Conservation (phyloP, 176 grass and related monocot genomes). For the Cenchrus americanus region DNA sequence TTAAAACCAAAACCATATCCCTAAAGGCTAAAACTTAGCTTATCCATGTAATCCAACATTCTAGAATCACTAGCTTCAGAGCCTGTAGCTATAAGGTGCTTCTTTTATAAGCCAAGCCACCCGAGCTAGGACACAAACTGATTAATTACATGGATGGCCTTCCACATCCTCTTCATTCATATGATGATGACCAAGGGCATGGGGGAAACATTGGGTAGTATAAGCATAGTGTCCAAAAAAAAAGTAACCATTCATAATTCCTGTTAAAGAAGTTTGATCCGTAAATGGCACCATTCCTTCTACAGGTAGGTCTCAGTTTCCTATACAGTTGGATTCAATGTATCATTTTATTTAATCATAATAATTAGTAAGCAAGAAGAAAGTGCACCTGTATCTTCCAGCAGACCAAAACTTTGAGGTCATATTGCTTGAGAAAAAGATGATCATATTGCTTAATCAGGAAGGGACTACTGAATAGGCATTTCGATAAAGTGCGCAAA, state of each 20-base stretch:
- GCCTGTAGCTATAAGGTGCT: neutral
- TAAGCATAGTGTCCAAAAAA: neutral
- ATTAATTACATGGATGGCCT: neutral
- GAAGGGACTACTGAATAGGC: neutral
- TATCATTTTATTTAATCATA: neutral
- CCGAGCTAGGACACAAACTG: neutral
- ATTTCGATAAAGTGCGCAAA: neutral
- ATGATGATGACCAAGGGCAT: neutral
- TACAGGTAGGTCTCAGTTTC: constrained; percentile 2
- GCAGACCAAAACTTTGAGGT: neutral
- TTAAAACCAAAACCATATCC: neutral
- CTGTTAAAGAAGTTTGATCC: neutral
- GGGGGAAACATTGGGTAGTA: neutral
- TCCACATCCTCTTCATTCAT: neutral
- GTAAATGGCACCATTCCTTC: constrained; percentile 4
- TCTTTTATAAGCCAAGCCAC: neutral
- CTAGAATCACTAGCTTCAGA: neutral
- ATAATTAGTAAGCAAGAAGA: neutral
- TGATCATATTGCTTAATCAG: neutral
- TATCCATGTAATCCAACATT: too few species aligned
- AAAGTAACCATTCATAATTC: constrained; percentile 8
- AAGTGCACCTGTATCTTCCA: neutral
- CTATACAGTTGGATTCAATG: neutral
- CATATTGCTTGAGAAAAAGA: neutral
- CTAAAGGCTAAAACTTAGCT: neutral